phyloP scores from a whole-genome alignment of 441 rosid species.

The Populus hybrid region DNA sequence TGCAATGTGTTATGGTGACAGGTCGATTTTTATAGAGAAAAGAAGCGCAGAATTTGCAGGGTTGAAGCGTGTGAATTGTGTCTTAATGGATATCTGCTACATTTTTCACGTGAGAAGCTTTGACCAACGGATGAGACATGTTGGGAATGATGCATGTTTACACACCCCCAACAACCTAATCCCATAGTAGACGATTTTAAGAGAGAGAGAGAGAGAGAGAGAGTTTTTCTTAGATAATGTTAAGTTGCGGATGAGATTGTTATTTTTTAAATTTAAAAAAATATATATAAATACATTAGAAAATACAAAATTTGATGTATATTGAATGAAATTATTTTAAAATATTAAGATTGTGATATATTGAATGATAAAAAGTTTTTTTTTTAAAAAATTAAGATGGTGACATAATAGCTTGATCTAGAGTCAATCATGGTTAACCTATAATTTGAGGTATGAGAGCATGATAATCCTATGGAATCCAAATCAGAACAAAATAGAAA shows the following conservation, averaged over 20 bases:
- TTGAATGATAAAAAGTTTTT: no score
- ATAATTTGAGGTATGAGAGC: rapidly evolving
- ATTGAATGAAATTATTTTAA: no score
- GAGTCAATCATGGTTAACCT: rapidly evolving
- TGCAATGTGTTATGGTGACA: neutral
- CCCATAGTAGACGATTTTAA: neutral
- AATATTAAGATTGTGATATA: no score
- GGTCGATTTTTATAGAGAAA: neutral
- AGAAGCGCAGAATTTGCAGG: neutral
- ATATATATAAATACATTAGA: no score
- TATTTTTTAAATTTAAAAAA: no score
- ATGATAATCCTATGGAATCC: rapidly evolving
- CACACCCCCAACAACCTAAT: neutral
- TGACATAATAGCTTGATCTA: no score
- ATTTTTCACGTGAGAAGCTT: neutral
- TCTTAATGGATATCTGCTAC: neutral
- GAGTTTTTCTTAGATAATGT: no score
- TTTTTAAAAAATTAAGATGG: no score
- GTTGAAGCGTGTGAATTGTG: neutral
- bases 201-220: neutral
- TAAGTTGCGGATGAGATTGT: no score
- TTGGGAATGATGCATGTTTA: neutral
- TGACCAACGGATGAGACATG: neutral
- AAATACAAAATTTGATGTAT: no score
- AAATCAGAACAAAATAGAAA: no score